Evolutionary conservation across 495 filamentous ascomycete species (phyloP).

Genomic region (Patellaria atrata): DNA sequence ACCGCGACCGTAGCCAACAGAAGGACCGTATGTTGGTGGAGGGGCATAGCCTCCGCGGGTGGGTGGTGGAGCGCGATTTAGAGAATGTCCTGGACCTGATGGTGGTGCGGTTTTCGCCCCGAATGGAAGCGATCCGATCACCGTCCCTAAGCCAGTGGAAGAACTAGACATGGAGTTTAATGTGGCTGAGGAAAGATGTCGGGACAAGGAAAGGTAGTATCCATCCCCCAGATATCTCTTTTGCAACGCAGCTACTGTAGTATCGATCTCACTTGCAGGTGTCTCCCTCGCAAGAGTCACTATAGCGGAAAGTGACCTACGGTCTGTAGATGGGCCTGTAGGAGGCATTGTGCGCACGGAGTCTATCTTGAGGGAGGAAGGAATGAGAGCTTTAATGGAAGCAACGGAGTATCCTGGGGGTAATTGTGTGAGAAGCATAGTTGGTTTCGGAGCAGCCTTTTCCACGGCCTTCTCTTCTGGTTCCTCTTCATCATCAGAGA

Average conservation of each 20-base stretch:
- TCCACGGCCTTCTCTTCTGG: slow-evolving; percentile 43
- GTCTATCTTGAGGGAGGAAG: slow-evolving; percentile 54
- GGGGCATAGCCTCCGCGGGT: slow-evolving; percentile 66
- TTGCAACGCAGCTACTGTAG: slow-evolving; percentile 59
- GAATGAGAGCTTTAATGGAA: slow-evolving; percentile 59
- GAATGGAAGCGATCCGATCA: slow-evolving; percentile 52
- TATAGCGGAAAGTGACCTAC: slow-evolving; percentile 69
- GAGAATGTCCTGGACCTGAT: slow-evolving; percentile 27
- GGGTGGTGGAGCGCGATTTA: slow-evolving; percentile 44
- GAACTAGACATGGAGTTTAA: slow-evolving; percentile 39
- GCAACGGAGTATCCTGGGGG: slow-evolving; percentile 54
- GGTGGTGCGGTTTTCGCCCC: slow-evolving; percentile 63
- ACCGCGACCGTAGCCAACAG: slow-evolving; percentile 26
- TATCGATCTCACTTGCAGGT: slow-evolving; percentile 71
- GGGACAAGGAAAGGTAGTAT: slow-evolving; percentile 64
- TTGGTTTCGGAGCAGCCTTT: slow-evolving; percentile 70
- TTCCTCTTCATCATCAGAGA: slow-evolving; percentile 33
- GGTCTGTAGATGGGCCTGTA: slow-evolving; percentile 46
- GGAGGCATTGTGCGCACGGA: slow-evolving; percentile 59
- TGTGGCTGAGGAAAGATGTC: slow-evolving; percentile 74
- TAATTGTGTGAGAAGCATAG: slow-evolving; percentile 53
- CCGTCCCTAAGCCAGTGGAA: slow-evolving; percentile 28
- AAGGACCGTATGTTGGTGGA: slow-evolving; percentile 47
- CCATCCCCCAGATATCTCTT: slow-evolving; percentile 80
- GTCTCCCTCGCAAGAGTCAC: slow-evolving; percentile 77